Evolutionary conservation across 495 filamentous ascomycete species (phyloP).

Genomic region (Talaromyces proteolyticus): DNA sequence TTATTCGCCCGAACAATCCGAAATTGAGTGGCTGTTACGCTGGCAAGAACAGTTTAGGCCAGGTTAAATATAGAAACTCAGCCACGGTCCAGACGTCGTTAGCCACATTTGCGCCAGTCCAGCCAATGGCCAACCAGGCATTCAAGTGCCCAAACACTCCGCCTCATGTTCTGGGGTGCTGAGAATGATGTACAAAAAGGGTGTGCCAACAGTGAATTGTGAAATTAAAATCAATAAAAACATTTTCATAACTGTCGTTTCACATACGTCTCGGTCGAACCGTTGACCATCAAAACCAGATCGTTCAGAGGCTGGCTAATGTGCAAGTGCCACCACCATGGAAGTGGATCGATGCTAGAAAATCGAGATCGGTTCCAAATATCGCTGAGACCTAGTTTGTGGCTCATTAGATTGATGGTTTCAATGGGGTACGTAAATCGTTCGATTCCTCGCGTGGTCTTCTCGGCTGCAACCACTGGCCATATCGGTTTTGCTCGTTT

Average conservation of each 20-base stretch:
- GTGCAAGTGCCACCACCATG: conserved; percentile 44
- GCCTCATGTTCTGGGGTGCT: too few relatives aligned
- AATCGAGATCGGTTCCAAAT: conserved; percentile 10
- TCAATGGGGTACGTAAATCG: not conserved
- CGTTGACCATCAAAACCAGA: not conserved
- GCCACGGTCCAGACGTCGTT: not conserved
- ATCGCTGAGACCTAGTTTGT: not conserved
- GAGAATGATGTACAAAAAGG: too few relatives aligned
- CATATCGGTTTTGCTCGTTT: not conserved
- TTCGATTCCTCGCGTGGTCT: not conserved
- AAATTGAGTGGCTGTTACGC: too few relatives aligned
- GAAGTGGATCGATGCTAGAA: conserved; percentile 28
- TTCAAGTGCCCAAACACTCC: too few relatives aligned
- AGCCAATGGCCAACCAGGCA: too few relatives aligned
- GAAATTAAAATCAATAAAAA: too few relatives aligned
- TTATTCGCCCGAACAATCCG: too few relatives aligned
- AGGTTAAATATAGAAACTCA: not conserved
- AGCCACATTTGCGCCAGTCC: too few relatives aligned
- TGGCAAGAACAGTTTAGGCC: too few relatives aligned
- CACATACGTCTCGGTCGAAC: not conserved
- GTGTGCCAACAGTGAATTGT: too few relatives aligned
- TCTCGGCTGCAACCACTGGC: not conserved
- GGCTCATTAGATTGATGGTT: not conserved
- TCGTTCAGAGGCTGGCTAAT: conserved; percentile 25
- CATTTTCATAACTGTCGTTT: not conserved